These are phyloP conservation scores for Celoporthe dispersa DNA, from an alignment of 2,329 filamentous ascomycete genomes.

Conservation along the genomic window DNA sequence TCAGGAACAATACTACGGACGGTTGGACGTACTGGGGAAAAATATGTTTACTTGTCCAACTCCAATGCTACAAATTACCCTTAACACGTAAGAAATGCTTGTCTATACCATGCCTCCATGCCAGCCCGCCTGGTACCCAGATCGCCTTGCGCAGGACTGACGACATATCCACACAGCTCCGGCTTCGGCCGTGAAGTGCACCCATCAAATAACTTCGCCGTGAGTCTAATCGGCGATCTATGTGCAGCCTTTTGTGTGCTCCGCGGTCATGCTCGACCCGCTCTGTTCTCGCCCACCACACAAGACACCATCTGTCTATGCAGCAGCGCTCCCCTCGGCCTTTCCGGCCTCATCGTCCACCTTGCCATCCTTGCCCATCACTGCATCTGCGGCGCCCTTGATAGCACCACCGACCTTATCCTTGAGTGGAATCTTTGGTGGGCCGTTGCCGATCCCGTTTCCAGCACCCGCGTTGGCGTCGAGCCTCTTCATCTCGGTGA, in stretches of 20 bases:
- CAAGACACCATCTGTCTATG: neutral
- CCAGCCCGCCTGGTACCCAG: neutral
- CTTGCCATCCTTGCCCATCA: slow-evolving; percentile 11
- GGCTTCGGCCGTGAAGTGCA: neutral
- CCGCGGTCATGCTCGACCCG: neutral
- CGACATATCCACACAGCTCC: neutral
- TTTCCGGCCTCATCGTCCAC: slow-evolving; percentile 17
- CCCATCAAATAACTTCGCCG: neutral
- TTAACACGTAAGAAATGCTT: slow-evolving; percentile 7
- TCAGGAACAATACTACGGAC: neutral
- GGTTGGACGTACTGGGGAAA: neutral
- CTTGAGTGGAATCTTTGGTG: slow-evolving; percentile 29
- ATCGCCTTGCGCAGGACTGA: neutral
- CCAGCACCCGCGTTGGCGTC: slow-evolving; percentile 36
- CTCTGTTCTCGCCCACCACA: neutral
- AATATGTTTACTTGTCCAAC: slow-evolving; percentile 7
- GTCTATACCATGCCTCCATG: neutral
- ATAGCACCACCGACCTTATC: slow-evolving; percentile 25
- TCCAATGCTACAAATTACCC: slow-evolving; percentile 17
- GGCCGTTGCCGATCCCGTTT: slow-evolving; percentile 30
- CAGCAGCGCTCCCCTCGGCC: slow-evolving; percentile 15
- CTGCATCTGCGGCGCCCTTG: slow-evolving; percentile 25
- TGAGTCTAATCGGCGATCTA: neutral
- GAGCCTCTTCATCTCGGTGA: slow-evolving; percentile 74
- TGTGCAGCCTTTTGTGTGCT: neutral